Evolutionary conservation across 192 early-diverging fungal genomes (phyloP).

Genomic region (Umbelopsis isabellina): DNA sequence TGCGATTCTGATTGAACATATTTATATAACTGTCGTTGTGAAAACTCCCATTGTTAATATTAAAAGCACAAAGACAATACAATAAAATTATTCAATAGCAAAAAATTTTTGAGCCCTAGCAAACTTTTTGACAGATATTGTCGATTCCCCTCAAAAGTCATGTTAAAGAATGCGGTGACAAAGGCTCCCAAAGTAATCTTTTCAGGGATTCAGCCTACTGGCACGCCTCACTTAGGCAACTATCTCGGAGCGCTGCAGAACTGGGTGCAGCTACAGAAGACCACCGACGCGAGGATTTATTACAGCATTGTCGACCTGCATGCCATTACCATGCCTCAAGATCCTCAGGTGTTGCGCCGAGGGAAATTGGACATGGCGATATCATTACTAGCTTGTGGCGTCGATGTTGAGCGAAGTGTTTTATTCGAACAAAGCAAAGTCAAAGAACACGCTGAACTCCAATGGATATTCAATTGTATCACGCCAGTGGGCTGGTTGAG

Average conservation of each 20-base stretch:
- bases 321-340: constrained; percentile 78
- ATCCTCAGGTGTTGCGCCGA: constrained; percentile 63
- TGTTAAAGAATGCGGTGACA: constrained; percentile 15
- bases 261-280: constrained; percentile 80
- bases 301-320: constrained; percentile 92
- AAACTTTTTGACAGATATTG: neutral
- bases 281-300: constrained; percentile 44
- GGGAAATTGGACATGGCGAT: constrained; percentile 77
- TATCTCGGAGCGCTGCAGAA: constrained; percentile 88
- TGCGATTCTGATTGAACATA: neutral
- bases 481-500: constrained; percentile 89
- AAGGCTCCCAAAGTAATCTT: constrained; percentile 51
- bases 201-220: constrained; percentile 95
- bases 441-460: constrained; percentile 75
- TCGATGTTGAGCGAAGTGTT: constrained; percentile 70
- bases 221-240: constrained; percentile 91
- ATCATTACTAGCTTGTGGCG: constrained; percentile 80
- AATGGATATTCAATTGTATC: constrained; percentile 86
- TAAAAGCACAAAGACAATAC: neutral
- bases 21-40: neutral
- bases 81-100: neutral
- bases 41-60: neutral
- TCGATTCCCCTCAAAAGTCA: neutral
- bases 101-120: neutral
- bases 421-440: constrained; percentile 89